Base-by-base conservation (phyloP, 768 basidiomycete species). In the Podaxis pistillaris region DNA sequence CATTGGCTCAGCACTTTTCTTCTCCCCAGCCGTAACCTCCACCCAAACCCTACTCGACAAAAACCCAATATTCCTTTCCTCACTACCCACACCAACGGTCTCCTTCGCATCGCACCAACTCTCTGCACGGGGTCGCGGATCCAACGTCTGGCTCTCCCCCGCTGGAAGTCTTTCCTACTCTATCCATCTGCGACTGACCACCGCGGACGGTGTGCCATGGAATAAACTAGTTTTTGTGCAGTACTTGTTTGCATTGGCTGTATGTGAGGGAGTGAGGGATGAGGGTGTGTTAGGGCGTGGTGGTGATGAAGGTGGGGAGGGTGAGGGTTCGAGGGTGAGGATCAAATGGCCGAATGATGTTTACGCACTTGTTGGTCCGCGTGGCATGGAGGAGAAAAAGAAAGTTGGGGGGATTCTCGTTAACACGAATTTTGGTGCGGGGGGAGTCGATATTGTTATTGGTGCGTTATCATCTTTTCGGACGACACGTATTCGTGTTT, bases 341-440 rank as follows among this genome's bases (percentile, higher is more conserved):
- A 77, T 98, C 26, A 98, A 98, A 73, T 98, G 97, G 97, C 97
- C 96, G 19, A 98, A 98, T 69, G 97, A 98, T 68, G 78, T 99
- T 3, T 98, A 98, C 68, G 90, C 87, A 1, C 80, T 86, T 44
- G 78, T 81, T 44, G 85, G 78, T 37, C 75, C 72, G 3, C 55
- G 47, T 17, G 77, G 72, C 1, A 78, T 76, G 4, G 76, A 76
- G 19, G 84, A 85, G 66, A 74, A 74, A 62, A 88, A 83, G 74
- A 98, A 99, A 74, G 77, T 98, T 38, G 96, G 96, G 0, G 96
- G 97, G 0, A 88, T 98, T 17, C 76, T 98, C 24, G 93, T 99
- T 37, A 96, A 90, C 68, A 93, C 93, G 28, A 90, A 83, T 68
- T 94, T 95, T 65, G 76, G 79, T n/a, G 84, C 84, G 1, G 88